These are phyloP conservation scores for Oidiodendron maius DNA, from an alignment of 495 filamentous ascomycete genomes.

Conservation along the genomic window DNA sequence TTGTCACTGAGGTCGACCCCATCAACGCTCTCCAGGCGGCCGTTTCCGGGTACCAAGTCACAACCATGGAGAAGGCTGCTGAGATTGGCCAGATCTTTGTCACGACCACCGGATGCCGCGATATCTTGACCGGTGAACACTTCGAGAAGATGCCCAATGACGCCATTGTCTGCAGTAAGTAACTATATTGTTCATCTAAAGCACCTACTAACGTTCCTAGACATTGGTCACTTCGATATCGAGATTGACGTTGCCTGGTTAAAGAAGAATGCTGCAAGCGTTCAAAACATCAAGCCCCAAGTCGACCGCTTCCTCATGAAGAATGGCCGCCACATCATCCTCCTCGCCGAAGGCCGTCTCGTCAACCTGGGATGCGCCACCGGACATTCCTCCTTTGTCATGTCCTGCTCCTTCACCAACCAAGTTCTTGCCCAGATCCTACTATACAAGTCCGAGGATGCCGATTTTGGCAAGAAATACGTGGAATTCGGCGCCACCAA, in stretches of 20 bases:
- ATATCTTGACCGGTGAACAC: constrained; percentile 87
- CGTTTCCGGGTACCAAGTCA: constrained; percentile 94
- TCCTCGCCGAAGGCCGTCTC: constrained; percentile 95
- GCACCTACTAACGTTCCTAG: constrained; percentile 32
- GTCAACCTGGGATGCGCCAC: constrained; percentile 99
- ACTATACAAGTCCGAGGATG: constrained; percentile 89
- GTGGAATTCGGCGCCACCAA: constrained; percentile 85
- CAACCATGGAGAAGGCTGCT: constrained; percentile 92
- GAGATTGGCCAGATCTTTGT: constrained; percentile 92
- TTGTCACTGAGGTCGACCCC: constrained; percentile 96
- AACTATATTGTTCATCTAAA: neutral
- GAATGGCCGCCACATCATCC: constrained; percentile 94
- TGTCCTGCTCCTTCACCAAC: constrained; percentile 99
- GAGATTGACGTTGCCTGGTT: constrained; percentile 99
- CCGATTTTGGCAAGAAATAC: constrained; percentile 85
- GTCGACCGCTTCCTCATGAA: constrained; percentile 95
- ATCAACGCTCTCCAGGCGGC: constrained; percentile 99
- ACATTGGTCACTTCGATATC: constrained; percentile 99
- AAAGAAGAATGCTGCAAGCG: constrained; percentile 85
- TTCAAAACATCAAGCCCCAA: constrained; percentile 99
- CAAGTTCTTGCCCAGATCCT: constrained; percentile 99
- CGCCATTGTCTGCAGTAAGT: constrained; percentile 97
- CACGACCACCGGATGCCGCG: constrained; percentile 97
- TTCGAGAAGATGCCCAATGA: constrained; percentile 98
- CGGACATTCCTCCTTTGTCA: constrained; percentile 99